Percentiles rank a stretch among this genome's conserved stretches.
phyloP scores from a whole-genome alignment of 140 eudicot genomes.

The Stevia rebaudiana region DNA sequence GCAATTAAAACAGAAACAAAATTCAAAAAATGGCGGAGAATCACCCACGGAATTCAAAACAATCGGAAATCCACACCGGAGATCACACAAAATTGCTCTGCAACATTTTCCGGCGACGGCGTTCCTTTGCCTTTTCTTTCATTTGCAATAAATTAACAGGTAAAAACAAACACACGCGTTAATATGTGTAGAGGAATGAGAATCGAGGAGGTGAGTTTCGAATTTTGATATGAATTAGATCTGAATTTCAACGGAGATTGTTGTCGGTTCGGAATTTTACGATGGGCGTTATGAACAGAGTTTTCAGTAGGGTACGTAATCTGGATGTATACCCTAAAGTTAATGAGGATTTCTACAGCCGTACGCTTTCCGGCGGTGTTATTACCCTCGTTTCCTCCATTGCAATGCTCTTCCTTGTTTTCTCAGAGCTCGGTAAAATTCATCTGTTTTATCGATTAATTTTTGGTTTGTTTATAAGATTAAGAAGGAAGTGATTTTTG shows the following conservation, averaged over 20 bases:
- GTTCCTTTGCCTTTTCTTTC: neutral
- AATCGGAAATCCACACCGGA: constrained; percentile 25
- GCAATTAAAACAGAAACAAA: constrained; percentile 4
- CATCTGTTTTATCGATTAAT: neutral
- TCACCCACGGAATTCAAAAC: constrained; percentile 23
- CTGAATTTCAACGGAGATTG: neutral
- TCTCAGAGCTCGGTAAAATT: constrained; percentile 61
- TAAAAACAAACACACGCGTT: neutral
- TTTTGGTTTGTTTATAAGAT: neutral
- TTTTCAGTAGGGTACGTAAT: constrained; percentile 50
- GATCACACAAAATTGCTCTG: constrained; percentile 1
- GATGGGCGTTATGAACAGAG: constrained; percentile 44
- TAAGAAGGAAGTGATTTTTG: neutral
- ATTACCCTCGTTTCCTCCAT: constrained; percentile 66
- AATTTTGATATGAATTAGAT: constrained; percentile 2
- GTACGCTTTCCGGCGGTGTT: constrained; percentile 80
- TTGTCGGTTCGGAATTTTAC: neutral
- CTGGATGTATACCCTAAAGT: constrained; percentile 80
- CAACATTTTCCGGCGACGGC: constrained; percentile 30
- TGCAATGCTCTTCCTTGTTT: constrained; percentile 65
- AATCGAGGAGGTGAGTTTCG: neutral
- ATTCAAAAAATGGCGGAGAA: constrained; percentile 30
- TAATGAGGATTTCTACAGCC: constrained; percentile 88
- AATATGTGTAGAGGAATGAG: constrained; percentile 10
- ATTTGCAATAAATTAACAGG: neutral